These are phyloP conservation scores for Trichaptum fuscoviolaceum DNA, from an alignment of 768 basidiomycete species.

Conservation along the genomic window DNA sequence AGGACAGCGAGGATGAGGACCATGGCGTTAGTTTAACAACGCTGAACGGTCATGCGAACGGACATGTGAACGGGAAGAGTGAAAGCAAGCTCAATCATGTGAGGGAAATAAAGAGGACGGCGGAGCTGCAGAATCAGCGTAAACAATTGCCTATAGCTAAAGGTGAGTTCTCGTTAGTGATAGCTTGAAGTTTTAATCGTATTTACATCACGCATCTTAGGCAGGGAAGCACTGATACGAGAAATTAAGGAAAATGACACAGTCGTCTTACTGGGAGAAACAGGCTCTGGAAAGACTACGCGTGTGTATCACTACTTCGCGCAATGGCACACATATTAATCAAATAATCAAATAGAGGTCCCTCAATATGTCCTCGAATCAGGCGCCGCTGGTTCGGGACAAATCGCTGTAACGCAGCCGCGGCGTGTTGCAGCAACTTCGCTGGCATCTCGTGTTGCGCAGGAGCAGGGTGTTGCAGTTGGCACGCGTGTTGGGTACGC, in stretches of 20 bases:
- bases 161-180: slow-evolving; percentile 39
- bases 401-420: slow-evolving; percentile 93
- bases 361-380: slow-evolving; percentile 93
- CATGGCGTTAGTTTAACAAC: slow-evolving; percentile 11
- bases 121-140: slow-evolving; percentile 54
- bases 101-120: slow-evolving; percentile 17
- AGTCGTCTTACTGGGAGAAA: slow-evolving; percentile 90
- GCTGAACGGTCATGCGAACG: background rate
- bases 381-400: slow-evolving; percentile 60
- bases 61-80: slow-evolving; percentile 4
- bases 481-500: slow-evolving; percentile 88
- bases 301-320: slow-evolving; percentile 51
- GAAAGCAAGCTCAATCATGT: slow-evolving; percentile 7
- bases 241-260: slow-evolving; percentile 77
- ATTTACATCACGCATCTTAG: slow-evolving; percentile 31
- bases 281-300: slow-evolving; percentile 97
- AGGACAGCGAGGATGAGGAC: slow-evolving; percentile 25
- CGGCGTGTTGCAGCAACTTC: slow-evolving; percentile 92
- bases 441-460: slow-evolving; percentile 86
- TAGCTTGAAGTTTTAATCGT: background rate
- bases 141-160: slow-evolving; percentile 72
- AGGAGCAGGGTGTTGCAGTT: slow-evolving; percentile 67
- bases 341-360: slow-evolving; percentile 58
- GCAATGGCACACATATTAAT: background rate
- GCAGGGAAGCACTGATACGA: slow-evolving; percentile 67